phyloP scores from a whole-genome alignment of 192 early-diverging fungal species.

The Coemansia sp. region DNA sequence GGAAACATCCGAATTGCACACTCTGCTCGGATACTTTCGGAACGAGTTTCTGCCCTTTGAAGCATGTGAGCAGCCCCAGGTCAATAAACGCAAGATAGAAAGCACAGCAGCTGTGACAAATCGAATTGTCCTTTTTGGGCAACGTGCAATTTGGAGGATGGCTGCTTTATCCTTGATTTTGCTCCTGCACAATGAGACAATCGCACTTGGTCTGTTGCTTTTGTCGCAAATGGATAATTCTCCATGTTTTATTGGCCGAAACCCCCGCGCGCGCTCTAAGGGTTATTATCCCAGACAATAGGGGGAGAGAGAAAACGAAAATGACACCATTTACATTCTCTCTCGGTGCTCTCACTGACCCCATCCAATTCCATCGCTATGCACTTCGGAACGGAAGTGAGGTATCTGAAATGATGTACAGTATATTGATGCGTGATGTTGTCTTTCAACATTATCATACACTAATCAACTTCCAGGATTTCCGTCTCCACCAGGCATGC shows the following conservation, averaged over 20 bases:
- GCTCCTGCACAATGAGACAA: neutral
- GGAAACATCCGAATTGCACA: slow-evolving; percentile 5
- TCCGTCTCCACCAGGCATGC: neutral
- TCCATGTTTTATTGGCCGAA: neutral
- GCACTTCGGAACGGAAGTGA: neutral
- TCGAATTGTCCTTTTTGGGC: neutral
- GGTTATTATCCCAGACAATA: neutral
- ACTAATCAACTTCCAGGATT: too few species aligned
- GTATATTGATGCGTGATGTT: neutral
- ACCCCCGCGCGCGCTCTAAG: too few species aligned
- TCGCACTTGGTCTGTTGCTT: neutral
- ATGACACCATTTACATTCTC: neutral
- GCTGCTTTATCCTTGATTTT: neutral
- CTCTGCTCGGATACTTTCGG: slow-evolving; percentile 9
- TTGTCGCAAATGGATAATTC: neutral
- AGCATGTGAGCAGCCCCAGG: too few species aligned
- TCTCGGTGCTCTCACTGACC: neutral
- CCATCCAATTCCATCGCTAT: too few species aligned
- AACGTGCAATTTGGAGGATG: too few species aligned
- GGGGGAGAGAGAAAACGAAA: neutral
- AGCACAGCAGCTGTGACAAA: neutral
- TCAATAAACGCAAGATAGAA: too few species aligned
- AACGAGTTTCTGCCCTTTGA: neutral
- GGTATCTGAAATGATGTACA: neutral
- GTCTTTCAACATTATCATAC: neutral